Percentiles rank a stretch among this genome's conserved stretches.
Conservation (phyloP, 2,329 filamentous ascomycete genomes). For the Colletotrichum echinochloae region DNA sequence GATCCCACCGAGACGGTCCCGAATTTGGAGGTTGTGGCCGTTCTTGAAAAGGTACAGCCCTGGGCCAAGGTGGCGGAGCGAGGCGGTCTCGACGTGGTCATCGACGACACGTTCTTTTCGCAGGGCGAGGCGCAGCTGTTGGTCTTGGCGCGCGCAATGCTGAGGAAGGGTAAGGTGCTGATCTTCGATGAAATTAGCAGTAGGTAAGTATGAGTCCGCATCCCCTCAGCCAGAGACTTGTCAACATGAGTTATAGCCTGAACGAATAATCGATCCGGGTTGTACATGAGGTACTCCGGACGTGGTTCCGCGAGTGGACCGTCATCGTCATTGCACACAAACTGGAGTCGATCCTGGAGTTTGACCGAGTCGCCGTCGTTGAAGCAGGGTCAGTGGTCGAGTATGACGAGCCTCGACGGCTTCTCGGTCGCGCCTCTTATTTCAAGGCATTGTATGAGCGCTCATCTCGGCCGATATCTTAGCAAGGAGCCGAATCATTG, state of each 20-base stretch:
- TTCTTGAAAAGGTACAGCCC: slow-evolving; percentile 59
- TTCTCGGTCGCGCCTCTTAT: slow-evolving; percentile 2
- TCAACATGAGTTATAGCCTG: slow-evolving; percentile 23
- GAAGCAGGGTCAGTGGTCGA: slow-evolving; percentile 62
- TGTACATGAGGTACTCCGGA: slow-evolving; percentile 37
- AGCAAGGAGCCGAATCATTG: neutral
- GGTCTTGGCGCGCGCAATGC: slow-evolving; percentile 58
- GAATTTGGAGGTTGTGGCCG: slow-evolving; percentile 56
- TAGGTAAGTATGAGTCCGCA: slow-evolving; percentile 44
- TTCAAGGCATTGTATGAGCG: slow-evolving; percentile 32
- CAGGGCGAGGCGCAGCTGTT: slow-evolving; percentile 64
- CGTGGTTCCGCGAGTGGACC: slow-evolving; percentile 55
- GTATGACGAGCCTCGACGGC: slow-evolving; percentile 29
- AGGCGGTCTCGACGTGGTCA: slow-evolving; percentile 52
- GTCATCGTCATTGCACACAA: slow-evolving; percentile 52
- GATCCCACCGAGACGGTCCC: slow-evolving; percentile 54
- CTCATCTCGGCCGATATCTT: neutral
- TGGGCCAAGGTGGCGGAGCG: slow-evolving; percentile 54
- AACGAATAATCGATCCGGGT: slow-evolving; percentile 40
- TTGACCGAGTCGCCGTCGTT: slow-evolving; percentile 64
- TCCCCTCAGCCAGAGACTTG: neutral
- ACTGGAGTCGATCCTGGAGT: slow-evolving; percentile 56
- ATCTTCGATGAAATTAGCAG: slow-evolving; percentile 58
- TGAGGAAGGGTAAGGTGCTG: slow-evolving; percentile 54
- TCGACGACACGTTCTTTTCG: slow-evolving; percentile 51